Evolutionary conservation across 2,329 filamentous ascomycete genomes (phyloP), one percentile per base, ranked within the genome.

Genomic region (Aspergillus fijiensis): DNA sequence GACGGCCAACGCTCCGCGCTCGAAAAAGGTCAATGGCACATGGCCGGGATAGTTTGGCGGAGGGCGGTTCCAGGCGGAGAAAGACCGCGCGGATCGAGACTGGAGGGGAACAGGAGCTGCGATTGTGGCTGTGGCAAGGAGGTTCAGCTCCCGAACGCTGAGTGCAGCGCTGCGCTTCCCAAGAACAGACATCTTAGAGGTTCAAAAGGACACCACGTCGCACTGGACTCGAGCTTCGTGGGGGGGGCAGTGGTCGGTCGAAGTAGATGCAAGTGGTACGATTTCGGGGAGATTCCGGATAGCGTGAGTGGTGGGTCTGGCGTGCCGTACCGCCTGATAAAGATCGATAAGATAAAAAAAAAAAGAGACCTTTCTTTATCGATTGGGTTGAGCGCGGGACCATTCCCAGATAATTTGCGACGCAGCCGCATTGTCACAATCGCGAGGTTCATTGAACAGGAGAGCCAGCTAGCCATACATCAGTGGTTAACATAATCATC

Each of bases 1-100:
- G 29, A 87, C 68, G 7, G 86, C 85, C 1, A 99, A 82, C 19
- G 87, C 87, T 61, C 86, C 83, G 58, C 90, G 88, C 79, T 98
- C 95, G 59, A 91, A 70, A 48, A 79, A 78, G 7, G 90, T 96
- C 58, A 99, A 85, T 39, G 94, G 95, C 33, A 98, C 87, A 85
- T 99, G 95, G 76, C 92, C 92, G 1, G 90, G 87, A 79, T 98
- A 98, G 70, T 91, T 95, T 59, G 92, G 91, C 27, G 85, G 84
- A 54, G 94, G 94, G 6, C 95, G 90, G 76, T 90, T 90, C 69
- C 96, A 85, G 63, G 92, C 86, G 49, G 93, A 96, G 81, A 97
- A 96, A 35, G 76, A 72, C 63, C 85, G 80, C 47, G 69, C 50
- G 51, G 58, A 35, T 49, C 55, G 51, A 56, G 57, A n/a, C 27